Percentiles rank a stretch among this genome's conserved stretches.
These are phyloP conservation scores for Leishmania tarentolae DNA, from an alignment of 208 protist species.

Conservation along the genomic window DNA sequence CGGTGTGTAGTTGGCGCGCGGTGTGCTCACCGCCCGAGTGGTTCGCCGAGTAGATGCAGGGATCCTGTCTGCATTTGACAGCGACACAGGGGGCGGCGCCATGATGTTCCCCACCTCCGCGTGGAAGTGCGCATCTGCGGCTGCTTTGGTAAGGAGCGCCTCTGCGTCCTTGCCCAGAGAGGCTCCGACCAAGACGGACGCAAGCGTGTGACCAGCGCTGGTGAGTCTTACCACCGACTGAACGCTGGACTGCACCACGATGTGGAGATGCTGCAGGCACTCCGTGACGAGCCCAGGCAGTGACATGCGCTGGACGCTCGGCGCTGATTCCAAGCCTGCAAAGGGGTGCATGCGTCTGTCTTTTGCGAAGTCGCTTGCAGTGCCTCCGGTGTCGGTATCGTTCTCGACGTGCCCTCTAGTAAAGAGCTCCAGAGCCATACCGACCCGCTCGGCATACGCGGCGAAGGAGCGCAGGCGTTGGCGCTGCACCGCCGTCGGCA, in stretches of 20 bases:
- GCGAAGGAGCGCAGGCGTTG: constrained; percentile 18
- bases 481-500: neutral
- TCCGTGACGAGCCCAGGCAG: neutral
- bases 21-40: neutral
- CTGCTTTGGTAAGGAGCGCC: constrained; percentile 9
- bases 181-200: constrained; percentile 11
- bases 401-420: neutral
- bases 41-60: neutral
- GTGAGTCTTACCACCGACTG: constrained; percentile 2
- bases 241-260: neutral
- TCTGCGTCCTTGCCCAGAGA: constrained; percentile 9
- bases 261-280: constrained; percentile 16
- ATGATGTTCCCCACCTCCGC: neutral
- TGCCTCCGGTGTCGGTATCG: neutral
- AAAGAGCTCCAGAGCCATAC: constrained; percentile 21
- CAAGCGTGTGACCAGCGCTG: constrained; percentile 3
- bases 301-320: neutral
- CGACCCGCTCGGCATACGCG: constrained; percentile 32
- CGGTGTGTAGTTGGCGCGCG: neutral
- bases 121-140: neutral
- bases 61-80: neutral
- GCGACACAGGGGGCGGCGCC: neutral
- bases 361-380: neutral
- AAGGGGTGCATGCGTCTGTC: neutral
- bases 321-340: neutral